These are phyloP conservation scores for Selaginella tamariscina DNA, from an alignment of 75 land plant species.

Conservation along the genomic window DNA sequence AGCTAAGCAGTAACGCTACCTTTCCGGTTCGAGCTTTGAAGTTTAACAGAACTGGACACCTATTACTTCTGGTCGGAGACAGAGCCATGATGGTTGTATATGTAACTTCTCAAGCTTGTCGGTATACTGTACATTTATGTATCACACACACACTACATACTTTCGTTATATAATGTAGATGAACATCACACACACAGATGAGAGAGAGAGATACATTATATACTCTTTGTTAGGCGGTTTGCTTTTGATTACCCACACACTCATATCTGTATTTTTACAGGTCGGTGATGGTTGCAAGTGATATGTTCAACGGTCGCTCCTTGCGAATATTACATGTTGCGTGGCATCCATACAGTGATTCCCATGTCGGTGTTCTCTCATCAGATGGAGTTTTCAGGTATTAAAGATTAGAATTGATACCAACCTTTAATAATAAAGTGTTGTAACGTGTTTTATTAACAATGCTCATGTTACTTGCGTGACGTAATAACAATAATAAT, in stretches of 20 bases:
- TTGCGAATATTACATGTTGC: conserved; percentile 3
- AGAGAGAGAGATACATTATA: neutral
- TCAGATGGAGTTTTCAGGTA: conserved; percentile 14
- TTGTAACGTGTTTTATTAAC: neutral
- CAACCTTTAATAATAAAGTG: neutral
- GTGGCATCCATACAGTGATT: conserved; percentile 8
- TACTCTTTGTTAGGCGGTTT: neutral
- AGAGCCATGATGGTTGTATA: conserved; percentile 39
- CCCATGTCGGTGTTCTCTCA: conserved; percentile 1
- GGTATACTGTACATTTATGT: neutral
- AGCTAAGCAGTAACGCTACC: conserved; percentile 28
- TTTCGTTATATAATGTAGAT: too few relatives aligned
- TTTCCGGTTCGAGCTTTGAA: conserved; percentile 37
- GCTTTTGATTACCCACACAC: neutral
- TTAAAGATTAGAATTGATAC: neutral
- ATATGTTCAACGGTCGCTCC: conserved; percentile 3
- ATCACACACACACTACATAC: conserved; percentile 5
- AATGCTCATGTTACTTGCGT: neutral
- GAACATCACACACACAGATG: too few relatives aligned
- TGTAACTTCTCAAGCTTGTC: conserved; percentile 22
- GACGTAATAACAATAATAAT: neutral
- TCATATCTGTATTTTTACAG: conserved; percentile 33
- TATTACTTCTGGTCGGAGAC: conserved; percentile 44
- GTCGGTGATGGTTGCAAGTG: conserved; percentile 12
- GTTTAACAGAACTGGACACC: conserved; percentile 55